Base-by-base conservation (phyloP, 352 stramenopile genomes). In the Phytophthora cactorum region DNA sequence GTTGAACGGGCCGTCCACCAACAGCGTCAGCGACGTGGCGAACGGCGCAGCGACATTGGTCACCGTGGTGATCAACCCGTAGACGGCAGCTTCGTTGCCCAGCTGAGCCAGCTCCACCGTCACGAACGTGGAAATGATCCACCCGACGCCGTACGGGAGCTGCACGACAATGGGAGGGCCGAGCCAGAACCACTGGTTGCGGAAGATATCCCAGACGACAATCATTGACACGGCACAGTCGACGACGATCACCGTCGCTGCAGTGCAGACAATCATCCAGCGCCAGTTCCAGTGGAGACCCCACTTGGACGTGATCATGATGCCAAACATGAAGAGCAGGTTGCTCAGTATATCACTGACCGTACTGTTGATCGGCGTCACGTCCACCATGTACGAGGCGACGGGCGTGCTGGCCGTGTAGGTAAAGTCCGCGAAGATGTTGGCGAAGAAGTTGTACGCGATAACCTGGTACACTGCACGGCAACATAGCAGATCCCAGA, bases 381-480 rank as follows among this genome's bases (percentile, higher is more conserved):
- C 75, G 14, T 51, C 65, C 9, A 72, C 72, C 75, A 74, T 78
- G 56, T 74, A 73, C 0, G 36, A 63, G 14, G 63, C 54, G 0
- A 81, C 63, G 3, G 59, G 60, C 1, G 61, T 63, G 41, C 59
- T 72, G 36, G 66, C 66, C 2, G 64, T 77, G 56, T 75, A 72
- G 5, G 63, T 61, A 17, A 83, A 74, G 39, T 59, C 59, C 5
- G 52, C 54, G 41, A 81, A 84, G 12, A 83, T 72, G 53, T 70
- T 69, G 38, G 55, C 56, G 43, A 79, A 70, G 45, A 81, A 72
- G 56, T 71, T 71, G 56, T 71, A 71, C 32, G 63, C 63, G 11
- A 71, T 71, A 15, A 71, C 63, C 41, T 84, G 74, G 58, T 78
- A 84, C 46, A 79, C 56, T 2, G 72, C 76, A 8, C 72, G 70